Evolutionary conservation across 2,329 filamentous ascomycete genomes (phyloP).

Genomic region (Fusarium sulawesiense): DNA sequence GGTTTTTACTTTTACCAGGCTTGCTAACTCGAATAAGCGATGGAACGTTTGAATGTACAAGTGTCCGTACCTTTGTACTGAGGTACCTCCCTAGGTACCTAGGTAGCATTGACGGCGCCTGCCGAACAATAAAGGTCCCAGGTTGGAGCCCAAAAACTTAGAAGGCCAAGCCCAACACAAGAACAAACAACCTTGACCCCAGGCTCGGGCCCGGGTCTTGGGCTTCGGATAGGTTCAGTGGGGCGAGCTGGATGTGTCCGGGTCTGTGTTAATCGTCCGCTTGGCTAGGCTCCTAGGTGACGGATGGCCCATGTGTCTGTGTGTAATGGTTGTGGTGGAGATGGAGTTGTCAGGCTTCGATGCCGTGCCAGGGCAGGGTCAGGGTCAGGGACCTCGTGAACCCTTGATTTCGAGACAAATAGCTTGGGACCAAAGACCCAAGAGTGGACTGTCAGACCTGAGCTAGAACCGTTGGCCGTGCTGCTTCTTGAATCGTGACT

Average conservation of each 20-base stretch:
- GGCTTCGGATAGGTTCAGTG: constrained; percentile 33
- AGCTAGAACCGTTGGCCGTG: constrained; percentile 27
- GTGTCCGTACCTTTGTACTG: neutral
- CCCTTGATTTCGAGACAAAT: constrained; percentile 25
- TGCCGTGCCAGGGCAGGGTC: constrained; percentile 8
- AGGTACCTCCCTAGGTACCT: too few species aligned
- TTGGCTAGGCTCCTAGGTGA: neutral
- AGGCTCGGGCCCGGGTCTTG: constrained; percentile 15
- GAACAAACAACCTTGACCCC: constrained; percentile 26
- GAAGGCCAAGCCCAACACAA: constrained; percentile 30
- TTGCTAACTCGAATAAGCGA: constrained; percentile 24
- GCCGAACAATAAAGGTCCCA: constrained; percentile 13
- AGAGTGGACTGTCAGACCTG: constrained; percentile 17
- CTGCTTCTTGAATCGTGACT: constrained; percentile 39
- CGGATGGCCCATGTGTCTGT: neutral
- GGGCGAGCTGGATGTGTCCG: constrained; percentile 3
- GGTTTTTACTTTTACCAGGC: constrained; percentile 24
- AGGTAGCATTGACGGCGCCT: constrained; percentile 22
- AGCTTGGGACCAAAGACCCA: constrained; percentile 16
- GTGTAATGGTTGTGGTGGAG: constrained; percentile 14
- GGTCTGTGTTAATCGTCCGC: neutral
- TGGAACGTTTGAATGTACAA: constrained; percentile 2
- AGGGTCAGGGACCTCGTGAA: constrained; percentile 35
- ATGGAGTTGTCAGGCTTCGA: constrained; percentile 25
- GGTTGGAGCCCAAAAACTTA: constrained; percentile 29